Base-by-base conservation (phyloP, 345 rosid genomes). In the Camelina hispida region DNA sequence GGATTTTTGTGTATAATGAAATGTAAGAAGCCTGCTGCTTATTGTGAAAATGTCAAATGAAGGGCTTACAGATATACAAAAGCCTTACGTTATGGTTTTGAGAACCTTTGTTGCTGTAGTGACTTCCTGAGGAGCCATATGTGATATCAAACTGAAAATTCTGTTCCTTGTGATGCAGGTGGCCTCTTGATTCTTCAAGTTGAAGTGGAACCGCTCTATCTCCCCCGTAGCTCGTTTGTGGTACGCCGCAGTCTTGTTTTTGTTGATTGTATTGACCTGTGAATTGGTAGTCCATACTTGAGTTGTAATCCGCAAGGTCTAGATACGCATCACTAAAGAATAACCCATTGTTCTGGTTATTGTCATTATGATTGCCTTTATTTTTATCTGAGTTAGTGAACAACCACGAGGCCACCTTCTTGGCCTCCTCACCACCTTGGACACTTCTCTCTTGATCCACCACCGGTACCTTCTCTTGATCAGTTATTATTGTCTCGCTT, bases 131-230 rank as follows among this genome's bases (percentile, higher is more conserved):
- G 71, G 87, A 69, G 53, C 84, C 89, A 72, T 75, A 78, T 5
- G 83, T 88, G 68, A 83, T 57, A 22, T 82, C 85, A 35, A 81
- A 51, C 18, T 79, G 87, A 57, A 84, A 78, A 57, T 54, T 79
- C 6, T 79, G 89, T 43, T 74, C 83, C 79, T 67, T 67, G 81
- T 67, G 75, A 85, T 20, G 32, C 72, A 80, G 66, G 59, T 77
- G 85, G 55, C 82, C 81, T 50, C 65, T 85, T 18, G 62, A 75
- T 60, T 84, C 86, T 63, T 73, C 72, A 65, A 79, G 43, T 65
- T 84, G 84, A 65, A 84, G 83, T 0, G 98, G 98, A 60, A 91
- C 97, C 58, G 87, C 84, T 66, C 95, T 74, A 47, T 89, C 97
- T 32, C 88, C 89, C 3, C 81, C 81, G 57, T 80, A 81, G 75